Base-by-base conservation (phyloP, 1,139 yeast species). In the Citeromyces siamensis region DNA sequence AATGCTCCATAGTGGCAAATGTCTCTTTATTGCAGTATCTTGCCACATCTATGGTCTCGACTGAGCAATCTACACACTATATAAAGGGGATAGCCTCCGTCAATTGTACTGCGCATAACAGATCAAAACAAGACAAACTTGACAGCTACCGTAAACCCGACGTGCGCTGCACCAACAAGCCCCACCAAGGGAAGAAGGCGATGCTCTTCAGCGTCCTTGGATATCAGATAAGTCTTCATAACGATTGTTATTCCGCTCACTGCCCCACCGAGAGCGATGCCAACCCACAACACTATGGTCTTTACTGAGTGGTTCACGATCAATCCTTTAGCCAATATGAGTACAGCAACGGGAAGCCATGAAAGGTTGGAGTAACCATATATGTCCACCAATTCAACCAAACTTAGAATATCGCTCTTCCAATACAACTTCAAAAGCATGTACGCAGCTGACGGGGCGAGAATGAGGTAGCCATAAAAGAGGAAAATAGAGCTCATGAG, bases 361-460 rank as follows among this genome's bases (percentile, higher is more conserved):
- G 78, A 67, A 6, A 79, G 62, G 49, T 80, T 80, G 26, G 94
- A 70, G 55, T 84, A 84, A 4, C 94, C 93, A 55, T 79, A 84
- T 34, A 83, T 68, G 6, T 86, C 74, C 10, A 75, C 49, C 22
- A 69, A 39, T 42, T 59, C 61, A 2, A 70, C 56, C 38, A 68
- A 49, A 7, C 70, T 59, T 18, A 65, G 52, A 32, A 60, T 51
- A 26, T 58, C 55, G 2, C 65, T 61, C 33, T 69, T 57, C 6
- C 81, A 58, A 3, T 62, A 45, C 2, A 70, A 48, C 59, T 72
- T 78, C 32, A 78, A 59, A 5, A 60, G 50, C 6, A 62, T 42
- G 8, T 8, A 26, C 16, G 16, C 16, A 5, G 17, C 31, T 3
- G 16, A 8, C 1, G 95, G 94, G 16, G 76, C 69, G 2, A 75